phyloP scores from a whole-genome alignment of 139 green algal genomes.

The Coelastrella sp. region DNA sequence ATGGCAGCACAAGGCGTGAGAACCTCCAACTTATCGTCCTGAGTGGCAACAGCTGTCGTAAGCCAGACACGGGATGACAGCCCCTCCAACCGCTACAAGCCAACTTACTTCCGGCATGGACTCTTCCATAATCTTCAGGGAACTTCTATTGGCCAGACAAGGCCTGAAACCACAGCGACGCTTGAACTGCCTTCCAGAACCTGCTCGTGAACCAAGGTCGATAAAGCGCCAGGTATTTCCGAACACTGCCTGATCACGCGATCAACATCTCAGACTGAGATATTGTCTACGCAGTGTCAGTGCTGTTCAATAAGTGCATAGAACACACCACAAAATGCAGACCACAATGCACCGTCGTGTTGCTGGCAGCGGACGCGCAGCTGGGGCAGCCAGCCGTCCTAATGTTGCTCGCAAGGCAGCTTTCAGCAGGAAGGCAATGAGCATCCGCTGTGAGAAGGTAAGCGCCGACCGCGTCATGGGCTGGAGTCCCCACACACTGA shows the following conservation, averaged over 20 bases:
- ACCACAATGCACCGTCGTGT: slow-evolving; percentile 19
- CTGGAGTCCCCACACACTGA: background rate
- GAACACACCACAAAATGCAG: slow-evolving; percentile 14
- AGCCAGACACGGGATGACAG: too few species aligned
- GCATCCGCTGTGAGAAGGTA: slow-evolving; percentile 69
- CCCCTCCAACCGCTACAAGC: too few species aligned
- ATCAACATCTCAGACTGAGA: background rate
- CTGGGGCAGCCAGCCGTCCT: background rate
- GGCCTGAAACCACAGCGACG: background rate
- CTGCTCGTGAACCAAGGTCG: background rate
- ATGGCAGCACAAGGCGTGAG: too few species aligned
- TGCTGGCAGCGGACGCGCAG: background rate
- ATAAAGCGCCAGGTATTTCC: background rate
- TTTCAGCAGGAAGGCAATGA: slow-evolving; percentile 32
- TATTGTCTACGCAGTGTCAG: background rate
- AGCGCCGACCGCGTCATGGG: background rate
- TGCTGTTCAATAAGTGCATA: background rate
- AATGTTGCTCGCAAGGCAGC: slow-evolving; percentile 30
- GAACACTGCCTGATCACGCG: background rate
- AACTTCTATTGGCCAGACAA: background rate
- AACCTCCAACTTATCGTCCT: too few species aligned
- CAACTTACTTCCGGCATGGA: background rate
- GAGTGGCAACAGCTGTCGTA: too few species aligned
- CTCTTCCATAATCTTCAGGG: background rate
- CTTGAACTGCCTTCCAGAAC: slow-evolving; percentile 3